Evolutionary conservation across 192 early-diverging fungal species (phyloP), one percentile per base, ranked within the genome.

Genomic region (Phlyctochytrium bullatum): DNA sequence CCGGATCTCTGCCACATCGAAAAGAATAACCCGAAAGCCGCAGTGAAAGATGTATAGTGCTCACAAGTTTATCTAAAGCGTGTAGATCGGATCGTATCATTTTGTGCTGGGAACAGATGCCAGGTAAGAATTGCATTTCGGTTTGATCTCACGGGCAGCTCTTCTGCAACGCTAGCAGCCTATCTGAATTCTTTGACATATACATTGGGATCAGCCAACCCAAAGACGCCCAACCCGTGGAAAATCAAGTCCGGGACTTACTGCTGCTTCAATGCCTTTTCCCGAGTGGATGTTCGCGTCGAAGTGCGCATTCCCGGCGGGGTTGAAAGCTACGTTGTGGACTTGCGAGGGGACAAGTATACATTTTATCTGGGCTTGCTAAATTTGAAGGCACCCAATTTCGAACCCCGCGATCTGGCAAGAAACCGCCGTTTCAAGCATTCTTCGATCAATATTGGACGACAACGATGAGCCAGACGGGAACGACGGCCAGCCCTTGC

Each of bases 221-320:
- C 68, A 12, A 69, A 69, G 6, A 52, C 59, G 51, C 75, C 77
- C 28, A 76, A 72, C 30, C 77, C 75, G 17, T 88, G 82, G 86
- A 89, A 89, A 74, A 86, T 91, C 54, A 74, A 73, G 12, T 85
- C 84, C 25, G 90, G 89, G 25, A 90, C 88, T 0, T 91, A 90
- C 78, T 94, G 97, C 80, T 92, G 94, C 74, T 99, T 92, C 80
- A 97, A 99, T 77, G 93, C 93, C 2, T 99, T 99, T 68, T 95
- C 96, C 3, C 86, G 93, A 24, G 90, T 97, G 4, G 97, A 99
- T 79, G 87, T 99, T 40, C 88, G 97, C 35, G 97, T 99, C n/a
- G 93, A 97, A 77, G 94, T 99, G 32, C 89, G 92, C 63, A 98
- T 98, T 71, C 97, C 97, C 12, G 97, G 97, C 61, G 95, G 97